Evolutionary conservation across 1,139 yeast species (phyloP), one percentile per base, ranked within the genome.

Genomic region (Yueomyces sp.): DNA sequence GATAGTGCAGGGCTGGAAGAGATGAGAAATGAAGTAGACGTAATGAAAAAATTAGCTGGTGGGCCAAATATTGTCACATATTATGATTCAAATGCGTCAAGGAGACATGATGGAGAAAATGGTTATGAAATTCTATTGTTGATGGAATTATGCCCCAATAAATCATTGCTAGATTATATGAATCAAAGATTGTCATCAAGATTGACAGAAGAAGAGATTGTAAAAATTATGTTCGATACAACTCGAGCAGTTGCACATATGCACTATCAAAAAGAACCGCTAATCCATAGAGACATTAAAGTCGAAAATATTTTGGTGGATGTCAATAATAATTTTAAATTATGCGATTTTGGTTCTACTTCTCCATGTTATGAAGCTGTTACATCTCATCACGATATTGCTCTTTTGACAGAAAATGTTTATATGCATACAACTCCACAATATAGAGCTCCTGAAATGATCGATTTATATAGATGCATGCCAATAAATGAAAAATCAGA

Each of bases 341-440:
- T 91, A 36, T 83, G 95, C 60, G 99, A 91, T 64, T 91, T 91
- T 67, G 99, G 99, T 1, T 86, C 96, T 1, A 84, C 95, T 0
- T 81, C 89, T 0, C 27, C 75, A 73, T 25, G 79, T 76, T 46
- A 65, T 75, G 50, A 72, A 75, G 37, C 57, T 11, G 62, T 55
- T 1, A 55, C 59, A 1, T 55, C 59, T 12, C 62, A 59, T 37
- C 60, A 56, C 39, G 63, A 60, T 31, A 59, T 80, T 52, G 78
- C 78, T 42, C 65, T 73, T 12, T 64, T 89, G 39, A 84, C 83
- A 49, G 85, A 84, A 51, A 96, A 91, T 57, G 76, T 91, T 45
- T 77, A 84, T 68, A 80, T 81, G 49, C 93, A 91, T 61, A 91
- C 98, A 0, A 91, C 98, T 2, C 95, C 96, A n/a, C 98, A 91